Evolutionary conservation across 495 filamentous ascomycete species (phyloP), one percentile per base, ranked within the genome.

Genomic region (Aspergillus funiculosus): DNA sequence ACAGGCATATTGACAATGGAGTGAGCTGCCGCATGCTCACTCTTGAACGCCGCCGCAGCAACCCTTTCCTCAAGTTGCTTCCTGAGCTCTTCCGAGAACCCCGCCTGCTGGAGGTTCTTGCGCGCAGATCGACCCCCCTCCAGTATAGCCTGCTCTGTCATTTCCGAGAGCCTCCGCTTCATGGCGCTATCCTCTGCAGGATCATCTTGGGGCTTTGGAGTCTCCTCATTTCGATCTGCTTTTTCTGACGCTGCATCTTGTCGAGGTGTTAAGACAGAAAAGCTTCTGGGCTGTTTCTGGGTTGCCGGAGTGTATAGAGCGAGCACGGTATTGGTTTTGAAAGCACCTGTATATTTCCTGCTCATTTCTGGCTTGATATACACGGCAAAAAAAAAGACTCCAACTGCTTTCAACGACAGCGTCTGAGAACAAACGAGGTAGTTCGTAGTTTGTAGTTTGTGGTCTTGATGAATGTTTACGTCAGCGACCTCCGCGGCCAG

Each of bases 61-160:
- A 97, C 74, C 54, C 83, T 82, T 51, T 83, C 81, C 41, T 90
- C 79, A 4, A 98, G 72, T 45, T 78, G 64, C 49, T 67, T 66
- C 57, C 88, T 94, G 48, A 97, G 67, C 46, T 95, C 89, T 13
- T 89, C 85, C 42, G 82, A 84, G 69, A 98, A 95, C 21, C 86
- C 87, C 35, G 86, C 87, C 43, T 94, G 84, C 55, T 85, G 73
- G 10, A 95, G 73, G n/a, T 84, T 86, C 56, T 82, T 83, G 32
- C 68, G 75, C 27, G 86, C 83, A 30, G 82, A 78, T 48, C 77
- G 75, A 17, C 86, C 83, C 13, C 83, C 86, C 46, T 77, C 78
- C 19, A 89, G 68, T 18, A 95, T 67, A 5, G 75, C 76, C 39
- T 92, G 83, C 60, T 94, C 88, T 21, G 85, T 90, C 60, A 92